Percentiles rank a stretch among this genome's conserved stretches.
Conservation (phyloP, 2,329 filamentous ascomycete genomes). For the Penicillium sp. region DNA sequence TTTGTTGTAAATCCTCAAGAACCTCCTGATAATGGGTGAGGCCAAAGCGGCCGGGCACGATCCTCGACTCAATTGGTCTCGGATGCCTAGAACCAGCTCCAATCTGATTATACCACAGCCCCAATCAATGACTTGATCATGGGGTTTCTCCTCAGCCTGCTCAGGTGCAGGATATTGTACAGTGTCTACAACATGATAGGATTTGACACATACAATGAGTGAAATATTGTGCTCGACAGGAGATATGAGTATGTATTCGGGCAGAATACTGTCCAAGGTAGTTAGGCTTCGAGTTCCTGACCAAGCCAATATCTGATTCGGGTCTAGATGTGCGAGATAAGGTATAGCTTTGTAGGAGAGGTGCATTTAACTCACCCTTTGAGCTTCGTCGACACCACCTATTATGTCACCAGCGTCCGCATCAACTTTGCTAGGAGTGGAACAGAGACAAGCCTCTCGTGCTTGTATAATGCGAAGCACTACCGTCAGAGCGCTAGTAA, state of each 20-base stretch:
- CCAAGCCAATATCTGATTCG: neutral
- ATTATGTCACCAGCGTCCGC: no score
- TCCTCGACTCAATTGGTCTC: neutral
- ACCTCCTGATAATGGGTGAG: neutral
- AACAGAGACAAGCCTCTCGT: no score
- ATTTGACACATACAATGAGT: neutral
- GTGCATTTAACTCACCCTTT: neutral
- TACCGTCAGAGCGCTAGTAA: no score
- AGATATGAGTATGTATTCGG: neutral
- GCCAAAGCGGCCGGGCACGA: neutral
- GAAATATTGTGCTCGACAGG: neutral
- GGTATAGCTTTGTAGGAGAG: neutral
- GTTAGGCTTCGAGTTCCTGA: neutral
- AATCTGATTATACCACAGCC: neutral
- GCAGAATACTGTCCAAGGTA: neutral
- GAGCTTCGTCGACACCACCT: no score
- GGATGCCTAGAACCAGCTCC: neutral
- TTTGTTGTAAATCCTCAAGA: neutral
- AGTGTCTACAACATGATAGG: neutral
- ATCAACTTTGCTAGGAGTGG: no score
- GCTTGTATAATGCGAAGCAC: no score
- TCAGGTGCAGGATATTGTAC: constrained; percentile 1
- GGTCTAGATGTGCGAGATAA: neutral
- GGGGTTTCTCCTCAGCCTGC: neutral
- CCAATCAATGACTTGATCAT: neutral